These are phyloP conservation scores for Backusella psychrophila DNA, from an alignment of 192 early-diverging fungal genomes.

Conservation along the genomic window DNA sequence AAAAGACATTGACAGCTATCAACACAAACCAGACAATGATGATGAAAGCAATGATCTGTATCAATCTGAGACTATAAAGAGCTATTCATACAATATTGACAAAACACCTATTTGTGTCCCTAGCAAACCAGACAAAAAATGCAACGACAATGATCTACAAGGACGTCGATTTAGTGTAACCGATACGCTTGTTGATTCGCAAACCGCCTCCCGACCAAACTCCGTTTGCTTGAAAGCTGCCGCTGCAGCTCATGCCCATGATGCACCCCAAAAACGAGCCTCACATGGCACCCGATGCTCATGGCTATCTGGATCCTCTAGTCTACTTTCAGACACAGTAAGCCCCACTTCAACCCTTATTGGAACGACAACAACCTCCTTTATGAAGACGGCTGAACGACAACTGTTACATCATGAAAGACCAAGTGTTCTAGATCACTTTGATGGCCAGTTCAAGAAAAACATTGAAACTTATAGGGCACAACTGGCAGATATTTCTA, in stretches of 20 bases:
- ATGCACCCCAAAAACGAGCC: neutral
- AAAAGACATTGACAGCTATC: neutral
- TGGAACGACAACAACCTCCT: slow-evolving; percentile 2
- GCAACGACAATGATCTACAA: neutral
- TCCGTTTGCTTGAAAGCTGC: neutral
- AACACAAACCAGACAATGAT: neutral
- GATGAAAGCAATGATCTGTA: neutral
- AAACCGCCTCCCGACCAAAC: neutral
- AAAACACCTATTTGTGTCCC: neutral
- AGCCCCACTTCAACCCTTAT: slow-evolving; percentile 4
- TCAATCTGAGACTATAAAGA: neutral
- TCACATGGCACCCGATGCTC: neutral
- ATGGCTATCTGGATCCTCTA: neutral
- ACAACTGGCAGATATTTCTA: neutral
- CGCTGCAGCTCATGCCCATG: neutral
- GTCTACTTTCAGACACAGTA: neutral
- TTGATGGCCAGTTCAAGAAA: neutral
- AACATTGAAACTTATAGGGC: slow-evolving; percentile 9
- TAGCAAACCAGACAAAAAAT: neutral
- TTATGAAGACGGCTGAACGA: slow-evolving; percentile 7
- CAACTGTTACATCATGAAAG: slow-evolving; percentile 3
- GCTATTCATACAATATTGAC: neutral
- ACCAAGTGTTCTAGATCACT: neutral
- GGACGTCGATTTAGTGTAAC: slow-evolving; percentile 1
- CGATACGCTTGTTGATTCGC: neutral